Percentiles rank a stretch among this genome's conserved stretches.
These are phyloP conservation scores for Fusarium napiforme DNA, from an alignment of 2,329 filamentous ascomycete species.

Conservation along the genomic window DNA sequence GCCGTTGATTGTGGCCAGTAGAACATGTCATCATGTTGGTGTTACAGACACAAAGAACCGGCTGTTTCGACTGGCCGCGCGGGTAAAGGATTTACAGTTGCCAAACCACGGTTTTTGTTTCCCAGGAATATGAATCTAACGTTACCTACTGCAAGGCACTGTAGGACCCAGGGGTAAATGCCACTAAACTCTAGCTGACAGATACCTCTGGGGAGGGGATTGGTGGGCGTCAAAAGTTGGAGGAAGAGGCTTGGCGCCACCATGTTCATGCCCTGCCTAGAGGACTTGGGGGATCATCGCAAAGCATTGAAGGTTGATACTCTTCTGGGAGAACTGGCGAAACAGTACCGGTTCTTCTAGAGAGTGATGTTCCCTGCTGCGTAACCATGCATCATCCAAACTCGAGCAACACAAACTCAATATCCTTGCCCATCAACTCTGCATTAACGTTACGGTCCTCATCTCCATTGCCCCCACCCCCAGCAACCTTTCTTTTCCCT, in stretches of 20 bases:
- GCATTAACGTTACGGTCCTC: constrained; percentile 26
- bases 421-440: constrained; percentile 20
- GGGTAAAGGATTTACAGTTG: constrained; percentile 27
- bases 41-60: constrained; percentile 34
- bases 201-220: constrained; percentile 22
- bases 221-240: constrained; percentile 16
- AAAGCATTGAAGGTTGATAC: neutral
- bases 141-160: neutral
- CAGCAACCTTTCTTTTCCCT: constrained; percentile 15
- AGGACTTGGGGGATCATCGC: neutral
- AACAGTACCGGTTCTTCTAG: neutral
- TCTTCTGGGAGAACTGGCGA: neutral
- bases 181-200: constrained; percentile 20
- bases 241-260: constrained; percentile 15
- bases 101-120: constrained; percentile 7
- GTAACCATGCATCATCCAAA: constrained; percentile 11
- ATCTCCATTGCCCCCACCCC: constrained; percentile 4
- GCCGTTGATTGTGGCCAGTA: constrained; percentile 31
- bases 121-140: neutral
- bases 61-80: constrained; percentile 43
- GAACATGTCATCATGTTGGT: constrained; percentile 26
- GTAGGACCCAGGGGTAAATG: constrained; percentile 20
- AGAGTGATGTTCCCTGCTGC: neutral
- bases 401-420: neutral
- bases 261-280: neutral